These are phyloP conservation scores for Huntiella savannae DNA, from an alignment of 2,329 filamentous ascomycete species.

Conservation along the genomic window DNA sequence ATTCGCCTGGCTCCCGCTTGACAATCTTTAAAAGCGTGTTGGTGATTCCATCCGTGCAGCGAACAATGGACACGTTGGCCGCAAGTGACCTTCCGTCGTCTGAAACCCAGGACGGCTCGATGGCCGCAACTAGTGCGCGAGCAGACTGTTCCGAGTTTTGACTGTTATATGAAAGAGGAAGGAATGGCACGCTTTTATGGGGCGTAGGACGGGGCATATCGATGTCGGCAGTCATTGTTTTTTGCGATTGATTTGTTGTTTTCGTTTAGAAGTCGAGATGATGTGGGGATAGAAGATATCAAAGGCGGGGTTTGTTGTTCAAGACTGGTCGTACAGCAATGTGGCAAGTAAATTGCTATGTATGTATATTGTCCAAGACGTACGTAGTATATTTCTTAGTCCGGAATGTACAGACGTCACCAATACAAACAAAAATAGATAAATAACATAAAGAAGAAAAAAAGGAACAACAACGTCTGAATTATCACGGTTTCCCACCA, in stretches of 20 bases:
- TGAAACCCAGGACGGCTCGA: constrained; percentile 68
- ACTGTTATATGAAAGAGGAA: constrained; percentile 62
- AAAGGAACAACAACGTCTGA: too few relatives aligned
- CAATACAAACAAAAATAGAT: too few relatives aligned
- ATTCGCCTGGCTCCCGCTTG: constrained; percentile 48
- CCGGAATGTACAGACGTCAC: too few relatives aligned
- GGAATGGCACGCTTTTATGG: constrained; percentile 32
- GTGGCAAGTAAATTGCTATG: too few relatives aligned
- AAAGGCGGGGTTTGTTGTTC: not conserved
- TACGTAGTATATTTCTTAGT: too few relatives aligned
- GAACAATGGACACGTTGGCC: constrained; percentile 50
- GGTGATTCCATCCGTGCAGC: constrained; percentile 95
- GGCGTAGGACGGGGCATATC: constrained; percentile 1
- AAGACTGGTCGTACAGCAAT: not conserved
- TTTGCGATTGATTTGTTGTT: not conserved
- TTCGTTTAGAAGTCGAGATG: not conserved
- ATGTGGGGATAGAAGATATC: not conserved
- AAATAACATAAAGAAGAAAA: too few relatives aligned
- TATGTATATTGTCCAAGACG: too few relatives aligned
- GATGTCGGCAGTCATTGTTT: constrained; percentile 8
- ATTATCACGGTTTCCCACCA: too few relatives aligned
- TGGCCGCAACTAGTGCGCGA: constrained; percentile 54
- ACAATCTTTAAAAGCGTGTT: constrained; percentile 76
- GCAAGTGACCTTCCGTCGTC: constrained; percentile 23
- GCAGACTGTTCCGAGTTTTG: constrained; percentile 63